Percentiles rank a stretch among this genome's conserved stretches.
Evolutionary conservation across 805 yeast genomes (phyloP).

Genomic region (Tetrapisispora iriomotensis): DNA sequence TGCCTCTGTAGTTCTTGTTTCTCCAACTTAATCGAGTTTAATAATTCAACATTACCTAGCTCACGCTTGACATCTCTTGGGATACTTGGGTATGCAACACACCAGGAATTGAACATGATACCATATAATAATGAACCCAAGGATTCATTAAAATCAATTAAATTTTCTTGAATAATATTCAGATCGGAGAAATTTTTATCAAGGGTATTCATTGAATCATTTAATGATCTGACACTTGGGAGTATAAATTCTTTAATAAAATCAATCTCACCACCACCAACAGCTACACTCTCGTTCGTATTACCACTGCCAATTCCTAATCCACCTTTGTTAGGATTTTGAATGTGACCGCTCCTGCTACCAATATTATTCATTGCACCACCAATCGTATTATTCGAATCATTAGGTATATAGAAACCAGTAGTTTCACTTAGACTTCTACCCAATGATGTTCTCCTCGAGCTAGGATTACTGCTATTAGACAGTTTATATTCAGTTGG

Average conservation of each 20-base stretch:
- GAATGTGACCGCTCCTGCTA: too few species aligned
- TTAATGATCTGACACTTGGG: slow-evolving; percentile 36
- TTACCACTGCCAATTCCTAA: too few species aligned
- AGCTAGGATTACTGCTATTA: slow-evolving; percentile 30
- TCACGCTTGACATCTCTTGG: slow-evolving; percentile 23
- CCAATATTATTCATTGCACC: slow-evolving; percentile 7
- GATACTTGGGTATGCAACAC: slow-evolving; percentile 52
- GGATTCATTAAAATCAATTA: slow-evolving; percentile 65
- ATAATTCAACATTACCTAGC: slow-evolving; percentile 11
- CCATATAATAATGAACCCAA: slow-evolving; percentile 73
- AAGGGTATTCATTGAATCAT: slow-evolving; percentile 44
- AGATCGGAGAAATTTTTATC: slow-evolving; percentile 50
- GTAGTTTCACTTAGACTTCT: slow-evolving; percentile 5
- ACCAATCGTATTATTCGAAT: slow-evolving; percentile 3
- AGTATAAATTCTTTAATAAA: slow-evolving; percentile 29
- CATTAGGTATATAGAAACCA: neutral
- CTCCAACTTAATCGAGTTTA: slow-evolving; percentile 16
- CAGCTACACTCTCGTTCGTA: slow-evolving; percentile 5
- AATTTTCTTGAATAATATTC: slow-evolving; percentile 48
- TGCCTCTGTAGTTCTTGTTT: slow-evolving; percentile 4
- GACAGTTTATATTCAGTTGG: slow-evolving; percentile 33
- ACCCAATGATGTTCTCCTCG: slow-evolving; percentile 27
- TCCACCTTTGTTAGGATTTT: too few species aligned
- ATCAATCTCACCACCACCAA: neutral
- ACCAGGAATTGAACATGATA: slow-evolving; percentile 76